Percentiles rank a stretch among this genome's conserved stretches.
These are phyloP conservation scores for Daldinia concentrica DNA, from an alignment of 495 filamentous ascomycete genomes.

Conservation along the genomic window DNA sequence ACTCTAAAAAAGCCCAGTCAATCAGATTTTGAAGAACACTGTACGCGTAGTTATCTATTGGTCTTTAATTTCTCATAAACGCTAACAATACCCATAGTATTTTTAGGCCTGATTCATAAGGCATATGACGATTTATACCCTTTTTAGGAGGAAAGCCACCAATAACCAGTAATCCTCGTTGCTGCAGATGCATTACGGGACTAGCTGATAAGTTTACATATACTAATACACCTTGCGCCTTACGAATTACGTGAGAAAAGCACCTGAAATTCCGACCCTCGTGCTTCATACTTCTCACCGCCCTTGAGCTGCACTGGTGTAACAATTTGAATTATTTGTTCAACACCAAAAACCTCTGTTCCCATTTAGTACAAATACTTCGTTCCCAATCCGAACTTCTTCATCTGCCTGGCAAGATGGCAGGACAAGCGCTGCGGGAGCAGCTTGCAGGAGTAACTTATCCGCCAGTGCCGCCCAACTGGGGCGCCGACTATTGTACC, in stretches of 20 bases:
- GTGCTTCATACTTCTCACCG: not conserved
- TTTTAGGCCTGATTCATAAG: not conserved
- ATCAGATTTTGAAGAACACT: too few species aligned
- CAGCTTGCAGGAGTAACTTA: constrained; percentile 17
- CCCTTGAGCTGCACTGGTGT: not conserved
- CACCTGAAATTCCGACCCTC: not conserved
- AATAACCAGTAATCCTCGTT: not conserved
- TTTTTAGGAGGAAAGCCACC: not conserved
- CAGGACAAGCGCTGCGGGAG: constrained; percentile 7
- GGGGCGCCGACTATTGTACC: constrained; percentile 23
- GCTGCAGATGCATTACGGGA: not conserved
- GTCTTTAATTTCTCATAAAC: too few species aligned
- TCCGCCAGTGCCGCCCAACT: constrained; percentile 24
- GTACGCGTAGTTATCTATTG: too few species aligned
- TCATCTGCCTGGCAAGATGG: constrained; percentile 4
- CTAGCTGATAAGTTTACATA: not conserved
- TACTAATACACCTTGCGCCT: not conserved
- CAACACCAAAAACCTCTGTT: not conserved
- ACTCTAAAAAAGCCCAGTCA: too few species aligned
- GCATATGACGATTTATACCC: not conserved
- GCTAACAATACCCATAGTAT: not conserved
- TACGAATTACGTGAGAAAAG: constrained; percentile 10
- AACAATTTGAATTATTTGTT: not conserved
- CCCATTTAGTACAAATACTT: not conserved
- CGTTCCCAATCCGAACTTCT: not conserved